Base-by-base conservation (phyloP, 805 yeast genomes). In the Candida methanosorbosa region DNA sequence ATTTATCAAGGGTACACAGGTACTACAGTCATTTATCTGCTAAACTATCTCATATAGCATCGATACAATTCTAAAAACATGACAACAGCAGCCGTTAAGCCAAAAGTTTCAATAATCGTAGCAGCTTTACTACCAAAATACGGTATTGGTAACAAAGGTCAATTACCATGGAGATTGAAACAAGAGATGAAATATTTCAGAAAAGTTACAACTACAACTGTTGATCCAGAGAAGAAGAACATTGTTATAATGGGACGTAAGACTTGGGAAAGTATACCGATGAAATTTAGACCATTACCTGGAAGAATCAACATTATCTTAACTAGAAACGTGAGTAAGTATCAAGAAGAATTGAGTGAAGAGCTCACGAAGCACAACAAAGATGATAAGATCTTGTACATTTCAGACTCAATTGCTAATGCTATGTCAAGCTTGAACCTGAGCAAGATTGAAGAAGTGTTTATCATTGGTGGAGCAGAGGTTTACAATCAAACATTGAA, bases 161-260 rank as follows among this genome's bases (percentile, higher is more conserved):
- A 68, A 34, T 63, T 92, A 37, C 97, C 98, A 3, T 92, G 98
- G 98, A 67, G 80, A 32, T 65, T 92, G 20, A 68, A 75, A 36
- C 68, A 78, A 34, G 98, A 92, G 54, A 84, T 92, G 81, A 75
- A 76, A 51, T 92, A 78, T 52, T 92, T 92, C 63, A 70, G 73
- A 41, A 72, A 75, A 38, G 79, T 85, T 13, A 92, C 98, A 0
- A 58, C 77, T 3, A 53, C 52, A 4, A 56, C 61, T 17, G 30
- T 30, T 6, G 52, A 49, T 18, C 53, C 59, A n/a, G 38, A 38
- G 1, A 60, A 57, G 40, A 49, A 43, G 27, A 85, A 86, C 52
- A 94, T 84, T 0, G 97, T 92, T 12, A 68, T 92, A 4, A 92
- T 92, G 98, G 98, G 98, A 12, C 70, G 97, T 39, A 82, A 78